Percentiles rank a stretch among this genome's conserved stretches.
Conservation (phyloP, 2,329 filamentous ascomycete genomes). For the Diaporthe velutina region DNA sequence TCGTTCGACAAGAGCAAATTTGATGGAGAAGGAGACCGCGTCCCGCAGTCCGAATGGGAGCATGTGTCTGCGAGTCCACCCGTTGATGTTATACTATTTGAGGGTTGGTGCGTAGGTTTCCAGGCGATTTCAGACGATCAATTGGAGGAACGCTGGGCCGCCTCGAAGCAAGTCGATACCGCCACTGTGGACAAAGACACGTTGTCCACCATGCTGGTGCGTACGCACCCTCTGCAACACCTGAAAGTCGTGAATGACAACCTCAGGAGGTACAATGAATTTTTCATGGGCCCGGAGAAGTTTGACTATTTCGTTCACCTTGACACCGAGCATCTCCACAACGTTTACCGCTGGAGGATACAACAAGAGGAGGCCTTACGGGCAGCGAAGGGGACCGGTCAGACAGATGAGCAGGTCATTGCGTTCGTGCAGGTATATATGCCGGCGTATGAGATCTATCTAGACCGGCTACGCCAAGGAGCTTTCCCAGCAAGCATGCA, state of each 20-base stretch:
- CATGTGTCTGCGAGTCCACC: neutral
- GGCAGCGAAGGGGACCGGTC: neutral
- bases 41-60: conserved; percentile 4
- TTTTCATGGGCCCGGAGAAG: neutral
- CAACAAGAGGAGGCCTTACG: conserved; percentile 5
- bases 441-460: neutral
- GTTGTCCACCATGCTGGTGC: neutral
- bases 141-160: neutral
- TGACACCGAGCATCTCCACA: conserved; percentile 4
- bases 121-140: conserved; percentile 8
- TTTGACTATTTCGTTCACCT: neutral
- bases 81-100: neutral
- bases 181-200: conserved; percentile 5
- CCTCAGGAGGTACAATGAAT: conserved; percentile 9
- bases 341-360: conserved; percentile 7
- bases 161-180: conserved; percentile 13
- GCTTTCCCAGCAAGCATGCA: conserved; percentile 1
- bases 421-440: neutral
- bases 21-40: conserved; percentile 5
- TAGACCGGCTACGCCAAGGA: neutral
- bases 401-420: conserved; percentile 1
- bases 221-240: neutral
- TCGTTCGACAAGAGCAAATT: conserved; percentile 12
- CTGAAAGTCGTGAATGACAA: neutral
- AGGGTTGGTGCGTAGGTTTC: neutral